Evolutionary conservation across 345 rosid genomes (phyloP).

Genomic region (Aquilaria malaccensis): DNA sequence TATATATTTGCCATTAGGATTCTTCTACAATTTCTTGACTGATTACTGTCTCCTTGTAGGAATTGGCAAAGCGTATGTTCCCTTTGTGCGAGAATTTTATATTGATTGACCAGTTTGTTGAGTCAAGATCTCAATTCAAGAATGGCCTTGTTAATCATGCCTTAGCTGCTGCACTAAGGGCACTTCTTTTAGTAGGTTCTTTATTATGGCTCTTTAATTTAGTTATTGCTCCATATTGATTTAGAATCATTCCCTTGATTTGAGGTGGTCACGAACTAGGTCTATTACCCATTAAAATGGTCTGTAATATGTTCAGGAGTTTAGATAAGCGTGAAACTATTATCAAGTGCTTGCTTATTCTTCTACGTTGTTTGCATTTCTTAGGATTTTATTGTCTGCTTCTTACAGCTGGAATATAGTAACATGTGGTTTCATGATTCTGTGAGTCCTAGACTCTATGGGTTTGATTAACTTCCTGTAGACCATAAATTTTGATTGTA

Average conservation of each 20-base stretch:
- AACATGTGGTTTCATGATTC: too few relatives aligned
- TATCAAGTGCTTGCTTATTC: too few relatives aligned
- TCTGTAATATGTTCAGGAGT: too few relatives aligned
- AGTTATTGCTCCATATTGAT: slow-evolving; percentile 14
- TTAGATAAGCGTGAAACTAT: too few relatives aligned
- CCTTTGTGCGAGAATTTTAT: slow-evolving; percentile 83
- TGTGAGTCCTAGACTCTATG: too few relatives aligned
- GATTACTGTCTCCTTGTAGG: slow-evolving; percentile 42
- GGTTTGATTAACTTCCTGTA: too few relatives aligned
- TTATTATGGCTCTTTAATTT: slow-evolving; percentile 22
- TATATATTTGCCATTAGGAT: not conserved
- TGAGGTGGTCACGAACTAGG: too few relatives aligned
- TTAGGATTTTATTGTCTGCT: too few relatives aligned
- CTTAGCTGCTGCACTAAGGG: slow-evolving; percentile 91
- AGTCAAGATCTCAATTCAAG: slow-evolving; percentile 94
- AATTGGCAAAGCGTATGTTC: slow-evolving; percentile 73
- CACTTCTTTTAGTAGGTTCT: slow-evolving; percentile 77
- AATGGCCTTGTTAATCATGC: slow-evolving; percentile 95
- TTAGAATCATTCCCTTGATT: not conserved
- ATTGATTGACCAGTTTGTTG: slow-evolving; percentile 85
- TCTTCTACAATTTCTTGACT: slow-evolving; percentile 13
- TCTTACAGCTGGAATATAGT: too few relatives aligned
- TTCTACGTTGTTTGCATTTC: too few relatives aligned
- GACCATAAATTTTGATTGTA: too few relatives aligned
- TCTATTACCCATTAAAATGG: too few relatives aligned